Evolutionary conservation across 805 yeast species (phyloP), one percentile per base, ranked within the genome.

Genomic region (Candida jianshihensis): DNA sequence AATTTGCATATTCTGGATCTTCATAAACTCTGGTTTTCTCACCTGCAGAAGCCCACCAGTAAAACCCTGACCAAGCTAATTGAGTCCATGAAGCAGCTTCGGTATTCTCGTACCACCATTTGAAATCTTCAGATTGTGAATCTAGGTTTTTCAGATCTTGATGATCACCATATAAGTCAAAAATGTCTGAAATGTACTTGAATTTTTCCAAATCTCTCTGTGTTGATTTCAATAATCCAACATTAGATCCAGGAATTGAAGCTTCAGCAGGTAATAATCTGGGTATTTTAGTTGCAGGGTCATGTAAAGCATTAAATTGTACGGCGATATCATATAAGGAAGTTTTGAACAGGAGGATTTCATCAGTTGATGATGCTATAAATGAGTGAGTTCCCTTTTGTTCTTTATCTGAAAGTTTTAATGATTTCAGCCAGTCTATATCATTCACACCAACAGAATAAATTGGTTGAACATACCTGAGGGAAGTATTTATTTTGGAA

Each of bases 11-110:
- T 21, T 59, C 64, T 25, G 54, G 58, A 28, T 68, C 71, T 20
- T 61, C 64, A 31, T 62, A 60, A 16, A 59, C 51, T 18, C 54
- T 56, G 13, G 64, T 62, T 28, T 69, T 66, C 40, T 78, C 82
- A 8, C 92, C 95, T 1, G 92, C 90, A 21, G 83, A 71, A 3
- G 95, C 95, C 87, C 90, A 84, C 92, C 92, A 84, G 16, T 82
- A 62, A 40, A 83, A 70, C 1, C 88, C 88, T 36, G 72, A 65
- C 83, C 84, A 78, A 1, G 78, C 61, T 28, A 71, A 62, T 46
- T 76, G 79, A 36, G 66, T 63, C 71, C 83, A 69, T 2, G 81
- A 67, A 17, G 67, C 54, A 2, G 76, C 64, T 34, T 71, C 75
- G 1, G 73, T 63, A 11, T 66, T 65, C 3, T 53, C 46, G 10